These are phyloP conservation scores for Botrytis sinoallii DNA, from an alignment of 2,329 filamentous ascomycete species.

Conservation along the genomic window DNA sequence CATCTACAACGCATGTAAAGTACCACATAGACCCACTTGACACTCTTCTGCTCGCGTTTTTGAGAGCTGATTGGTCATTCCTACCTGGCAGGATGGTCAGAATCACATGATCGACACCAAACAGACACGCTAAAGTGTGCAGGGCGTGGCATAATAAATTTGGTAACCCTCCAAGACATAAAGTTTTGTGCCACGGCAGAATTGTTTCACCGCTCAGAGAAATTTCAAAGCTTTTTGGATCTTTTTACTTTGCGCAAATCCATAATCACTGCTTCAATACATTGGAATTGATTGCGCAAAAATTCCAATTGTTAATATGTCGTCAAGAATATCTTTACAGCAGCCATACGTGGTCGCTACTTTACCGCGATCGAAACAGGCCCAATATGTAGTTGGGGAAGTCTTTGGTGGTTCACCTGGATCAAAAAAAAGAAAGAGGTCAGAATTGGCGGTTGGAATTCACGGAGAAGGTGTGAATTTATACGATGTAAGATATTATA, in stretches of 20 bases:
- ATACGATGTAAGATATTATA: slow-evolving; percentile 54
- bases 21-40: not conserved
- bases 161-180: not conserved
- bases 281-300: slow-evolving; percentile 6
- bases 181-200: slow-evolving; percentile 3
- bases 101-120: not conserved
- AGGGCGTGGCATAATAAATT: not conserved
- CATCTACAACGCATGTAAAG: not conserved
- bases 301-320: slow-evolving; percentile 29
- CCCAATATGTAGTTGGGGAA: slow-evolving; percentile 55
- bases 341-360: slow-evolving; percentile 61
- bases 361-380: slow-evolving; percentile 57
- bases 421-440: slow-evolving; percentile 59
- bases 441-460: slow-evolving; percentile 61
- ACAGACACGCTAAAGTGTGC: not conserved
- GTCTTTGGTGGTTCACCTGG: slow-evolving; percentile 58
- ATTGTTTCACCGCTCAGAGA: slow-evolving; percentile 22
- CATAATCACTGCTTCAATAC: not conserved
- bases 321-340: slow-evolving; percentile 56
- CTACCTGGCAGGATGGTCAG: too few species aligned
- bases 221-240: slow-evolving; percentile 17
- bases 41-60: not conserved
- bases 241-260: slow-evolving; percentile 7
- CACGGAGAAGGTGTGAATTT: slow-evolving; percentile 65
- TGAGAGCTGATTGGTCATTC: not conserved